Percentiles rank a stretch among this genome's conserved stretches.
Evolutionary conservation across 2,329 filamentous ascomycete species (phyloP).

Genomic region (Xylaria hypoxylon): DNA sequence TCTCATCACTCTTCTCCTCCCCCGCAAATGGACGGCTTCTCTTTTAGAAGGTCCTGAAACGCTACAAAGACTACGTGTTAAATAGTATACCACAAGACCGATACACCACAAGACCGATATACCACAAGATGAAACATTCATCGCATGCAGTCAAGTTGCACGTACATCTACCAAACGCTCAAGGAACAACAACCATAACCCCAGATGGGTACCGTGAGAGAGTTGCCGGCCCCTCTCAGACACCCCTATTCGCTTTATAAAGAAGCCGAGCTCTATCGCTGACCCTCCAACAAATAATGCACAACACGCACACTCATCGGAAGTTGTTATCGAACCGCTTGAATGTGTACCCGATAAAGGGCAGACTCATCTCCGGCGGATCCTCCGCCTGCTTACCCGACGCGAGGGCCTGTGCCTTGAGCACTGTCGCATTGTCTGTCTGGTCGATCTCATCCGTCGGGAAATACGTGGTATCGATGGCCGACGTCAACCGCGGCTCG

Average conservation of each 20-base stretch:
- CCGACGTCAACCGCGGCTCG: slow-evolving; percentile 91
- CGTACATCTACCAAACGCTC: slow-evolving; percentile 22
- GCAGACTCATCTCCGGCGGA: slow-evolving; percentile 92
- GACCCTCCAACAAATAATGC: not conserved
- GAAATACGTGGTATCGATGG: slow-evolving; percentile 98
- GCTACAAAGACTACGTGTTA: slow-evolving; percentile 8
- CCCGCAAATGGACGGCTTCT: not conserved
- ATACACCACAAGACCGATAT: slow-evolving; percentile 20
- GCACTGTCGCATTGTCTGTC: slow-evolving; percentile 88
- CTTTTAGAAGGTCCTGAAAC: slow-evolving; percentile 9
- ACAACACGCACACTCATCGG: slow-evolving; percentile 56
- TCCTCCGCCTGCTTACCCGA: slow-evolving; percentile 76
- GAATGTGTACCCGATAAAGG: slow-evolving; percentile 97
- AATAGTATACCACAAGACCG: slow-evolving; percentile 4
- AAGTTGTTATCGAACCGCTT: slow-evolving; percentile 90
- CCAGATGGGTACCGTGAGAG: slow-evolving; percentile 3
- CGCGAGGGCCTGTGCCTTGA: slow-evolving; percentile 84
- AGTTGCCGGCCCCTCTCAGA: slow-evolving; percentile 28
- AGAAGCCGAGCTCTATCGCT: not conserved
- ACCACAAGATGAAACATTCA: slow-evolving; percentile 20
- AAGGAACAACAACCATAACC: slow-evolving; percentile 6
- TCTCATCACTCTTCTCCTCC: not conserved
- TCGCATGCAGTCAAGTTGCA: slow-evolving; percentile 23
- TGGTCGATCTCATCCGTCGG: slow-evolving; percentile 98
- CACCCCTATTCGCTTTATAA: not conserved